These are phyloP conservation scores for Cantharellus anzutake DNA, from an alignment of 768 basidiomycete species.

Conservation along the genomic window DNA sequence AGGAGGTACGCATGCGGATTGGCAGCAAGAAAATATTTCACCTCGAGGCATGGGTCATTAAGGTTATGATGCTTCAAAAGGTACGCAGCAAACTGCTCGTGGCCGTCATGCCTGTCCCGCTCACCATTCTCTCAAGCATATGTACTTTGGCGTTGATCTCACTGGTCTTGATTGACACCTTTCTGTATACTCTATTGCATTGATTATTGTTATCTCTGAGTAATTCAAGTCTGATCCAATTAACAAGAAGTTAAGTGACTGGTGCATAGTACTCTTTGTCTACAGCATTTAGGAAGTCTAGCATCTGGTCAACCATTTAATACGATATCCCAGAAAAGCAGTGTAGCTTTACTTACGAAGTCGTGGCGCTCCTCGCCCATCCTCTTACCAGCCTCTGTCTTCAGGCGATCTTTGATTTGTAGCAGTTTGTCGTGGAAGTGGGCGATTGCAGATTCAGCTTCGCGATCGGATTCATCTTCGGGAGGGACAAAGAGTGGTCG, in stretches of 20 bases:
- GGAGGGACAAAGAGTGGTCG: conserved; percentile 28
- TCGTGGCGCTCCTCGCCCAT: conserved; percentile 56
- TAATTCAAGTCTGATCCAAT: too few species aligned
- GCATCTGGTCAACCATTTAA: conserved; percentile 26
- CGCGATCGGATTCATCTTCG: conserved; percentile 16
- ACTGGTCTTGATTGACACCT: not conserved
- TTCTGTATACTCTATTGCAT: not conserved
- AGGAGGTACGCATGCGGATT: conserved; percentile 94
- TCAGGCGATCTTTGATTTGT: conserved; percentile 51
- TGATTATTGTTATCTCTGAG: too few species aligned
- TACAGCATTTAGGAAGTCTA: conserved; percentile 40
- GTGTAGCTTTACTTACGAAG: conserved; percentile 28
- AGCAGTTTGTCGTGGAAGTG: conserved; percentile 82
- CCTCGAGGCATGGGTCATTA: conserved; percentile 93
- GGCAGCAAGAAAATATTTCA: conserved; percentile 92
- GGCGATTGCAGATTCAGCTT: conserved; percentile 36
- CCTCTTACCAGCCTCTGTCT: conserved; percentile 50
- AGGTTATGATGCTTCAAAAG: conserved; percentile 85
- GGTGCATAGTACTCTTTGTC: conserved; percentile 11
- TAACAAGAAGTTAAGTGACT: too few species aligned
- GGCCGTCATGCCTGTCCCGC: not conserved
- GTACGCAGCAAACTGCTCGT: conserved; percentile 19
- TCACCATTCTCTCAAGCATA: not conserved
- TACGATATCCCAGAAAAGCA: not conserved
- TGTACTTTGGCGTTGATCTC: not conserved